These are phyloP conservation scores for Leccinum subtestaceum DNA, from an alignment of 768 basidiomycete species.

Conservation along the genomic window DNA sequence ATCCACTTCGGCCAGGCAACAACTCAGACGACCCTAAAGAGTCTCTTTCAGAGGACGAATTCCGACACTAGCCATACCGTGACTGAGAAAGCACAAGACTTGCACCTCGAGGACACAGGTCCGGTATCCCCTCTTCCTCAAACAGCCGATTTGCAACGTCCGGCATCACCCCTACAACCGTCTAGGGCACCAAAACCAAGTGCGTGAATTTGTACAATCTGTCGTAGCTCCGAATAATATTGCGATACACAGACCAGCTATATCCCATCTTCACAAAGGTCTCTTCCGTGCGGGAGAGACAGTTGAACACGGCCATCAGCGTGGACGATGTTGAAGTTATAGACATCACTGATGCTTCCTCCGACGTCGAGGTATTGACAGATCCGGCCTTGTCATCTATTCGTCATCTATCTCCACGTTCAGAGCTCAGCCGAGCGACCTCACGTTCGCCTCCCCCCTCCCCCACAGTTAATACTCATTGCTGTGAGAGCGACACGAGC, in stretches of 20 bases:
- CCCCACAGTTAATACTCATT: neutral
- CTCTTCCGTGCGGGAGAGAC: slow-evolving; percentile 3
- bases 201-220: slow-evolving; percentile 13
- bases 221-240: neutral
- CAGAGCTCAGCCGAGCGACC: slow-evolving; percentile 6
- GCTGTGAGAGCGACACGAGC: slow-evolving; percentile 7
- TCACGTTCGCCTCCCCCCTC: slow-evolving; percentile 9
- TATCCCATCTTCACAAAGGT: slow-evolving; percentile 27
- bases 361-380: slow-evolving; percentile 15
- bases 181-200: slow-evolving; percentile 12
- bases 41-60: slow-evolving; percentile 23
- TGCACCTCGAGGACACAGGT: neutral
- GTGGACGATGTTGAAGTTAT: slow-evolving; percentile 19
- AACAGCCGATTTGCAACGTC: slow-evolving; percentile 1
- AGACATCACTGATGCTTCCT: slow-evolving; percentile 19
- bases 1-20: slow-evolving; percentile 8
- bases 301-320: slow-evolving; percentile 1
- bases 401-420: slow-evolving; percentile 8
- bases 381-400: slow-evolving; percentile 11
- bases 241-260: slow-evolving; percentile 18
- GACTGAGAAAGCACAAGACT: neutral
- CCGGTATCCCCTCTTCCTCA: neutral
- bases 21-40: slow-evolving; percentile 29
- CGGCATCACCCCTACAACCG: neutral
- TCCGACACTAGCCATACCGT: neutral